Percentiles rank a stretch among this genome's conserved stretches.
Conservation (phyloP, 1,284 basidiomycete genomes). For the Boletus sp. region DNA sequence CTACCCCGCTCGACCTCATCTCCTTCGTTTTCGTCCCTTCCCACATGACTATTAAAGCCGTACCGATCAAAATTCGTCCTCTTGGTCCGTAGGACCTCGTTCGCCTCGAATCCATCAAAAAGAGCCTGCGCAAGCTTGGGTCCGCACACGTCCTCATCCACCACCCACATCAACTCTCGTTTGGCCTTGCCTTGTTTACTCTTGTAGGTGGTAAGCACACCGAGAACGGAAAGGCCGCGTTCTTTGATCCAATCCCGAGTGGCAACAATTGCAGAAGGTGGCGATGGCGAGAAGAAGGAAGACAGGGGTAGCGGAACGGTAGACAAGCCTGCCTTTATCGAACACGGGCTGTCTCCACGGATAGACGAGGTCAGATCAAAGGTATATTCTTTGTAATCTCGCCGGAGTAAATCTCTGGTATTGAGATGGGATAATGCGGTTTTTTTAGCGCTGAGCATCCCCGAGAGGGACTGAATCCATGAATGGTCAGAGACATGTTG, state of each 20-base stretch:
- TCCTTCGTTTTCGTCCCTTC: slow-evolving; percentile 30
- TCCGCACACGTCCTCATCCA: slow-evolving; percentile 37
- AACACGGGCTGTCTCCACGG: slow-evolving; percentile 35
- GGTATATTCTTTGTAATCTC: slow-evolving; percentile 91
- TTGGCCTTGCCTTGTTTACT: slow-evolving; percentile 48
- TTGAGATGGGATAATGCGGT: slow-evolving; percentile 63
- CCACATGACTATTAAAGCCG: slow-evolving; percentile 32
- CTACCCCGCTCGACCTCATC: slow-evolving; percentile 30
- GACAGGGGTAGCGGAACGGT: slow-evolving; percentile 73
- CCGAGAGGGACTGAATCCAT: slow-evolving; percentile 46
- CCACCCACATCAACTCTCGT: slow-evolving; percentile 67
- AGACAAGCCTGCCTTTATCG: slow-evolving; percentile 58
- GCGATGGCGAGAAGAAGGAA: slow-evolving; percentile 29
- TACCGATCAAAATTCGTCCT: slow-evolving; percentile 36
- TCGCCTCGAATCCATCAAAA: slow-evolving; percentile 51
- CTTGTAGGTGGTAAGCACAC: slow-evolving; percentile 71
- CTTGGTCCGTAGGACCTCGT: slow-evolving; percentile 48
- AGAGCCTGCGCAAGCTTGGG: slow-evolving; percentile 30
- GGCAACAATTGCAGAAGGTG: slow-evolving; percentile 41
- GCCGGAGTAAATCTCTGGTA: slow-evolving; percentile 73
- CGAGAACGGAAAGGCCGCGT: slow-evolving; percentile 60
- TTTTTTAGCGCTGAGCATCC: slow-evolving; percentile 60
- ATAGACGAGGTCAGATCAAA: slow-evolving; percentile 39
- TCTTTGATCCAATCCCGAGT: slow-evolving; percentile 64
- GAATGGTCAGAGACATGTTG: slow-evolving; percentile 28